Conservation (phyloP, 2,329 filamentous ascomycete species). For the Colletotrichum tabaci region DNA sequence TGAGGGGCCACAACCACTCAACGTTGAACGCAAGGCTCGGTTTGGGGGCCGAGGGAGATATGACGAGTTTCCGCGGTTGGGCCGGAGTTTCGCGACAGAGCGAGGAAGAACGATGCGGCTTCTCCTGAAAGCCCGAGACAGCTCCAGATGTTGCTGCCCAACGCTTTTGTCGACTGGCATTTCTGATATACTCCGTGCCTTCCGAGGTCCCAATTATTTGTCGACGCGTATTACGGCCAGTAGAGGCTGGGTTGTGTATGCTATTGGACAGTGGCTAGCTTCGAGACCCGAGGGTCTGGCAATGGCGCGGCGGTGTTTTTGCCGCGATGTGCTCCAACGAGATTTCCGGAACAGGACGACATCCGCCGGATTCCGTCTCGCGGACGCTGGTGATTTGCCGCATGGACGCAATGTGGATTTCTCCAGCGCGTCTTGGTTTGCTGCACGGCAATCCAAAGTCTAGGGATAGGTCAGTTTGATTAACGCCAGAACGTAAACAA, state of each 20-base stretch:
- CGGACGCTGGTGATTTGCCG: slow-evolving; percentile 28
- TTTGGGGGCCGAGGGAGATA: slow-evolving; percentile 8
- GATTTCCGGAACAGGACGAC: slow-evolving; percentile 33
- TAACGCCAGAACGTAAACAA: slow-evolving; percentile 14
- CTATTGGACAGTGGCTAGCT: slow-evolving; percentile 8
- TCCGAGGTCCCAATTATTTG: not conserved
- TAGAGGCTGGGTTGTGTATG: not conserved
- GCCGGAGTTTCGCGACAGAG: not conserved
- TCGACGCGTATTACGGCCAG: not conserved
- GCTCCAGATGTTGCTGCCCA: slow-evolving; percentile 10
- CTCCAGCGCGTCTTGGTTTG: slow-evolving; percentile 29
- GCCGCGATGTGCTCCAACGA: slow-evolving; percentile 39
- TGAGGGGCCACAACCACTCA: slow-evolving; percentile 16
- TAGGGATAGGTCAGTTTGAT: slow-evolving; percentile 16
- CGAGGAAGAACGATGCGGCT: not conserved
- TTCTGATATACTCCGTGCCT: not conserved
- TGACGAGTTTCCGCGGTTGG: not conserved
- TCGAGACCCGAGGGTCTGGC: slow-evolving; percentile 33
- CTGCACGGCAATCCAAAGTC: slow-evolving; percentile 24
- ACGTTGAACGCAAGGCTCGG: not conserved
- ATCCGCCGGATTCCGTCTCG: slow-evolving; percentile 28
- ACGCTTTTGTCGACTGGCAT: not conserved
- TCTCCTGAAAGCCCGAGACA: not conserved
- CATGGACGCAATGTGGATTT: slow-evolving; percentile 18
- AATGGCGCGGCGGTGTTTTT: slow-evolving; percentile 32